Conservation (phyloP, 2,329 filamentous ascomycete species). For the Pseudocercospora crystallina region DNA sequence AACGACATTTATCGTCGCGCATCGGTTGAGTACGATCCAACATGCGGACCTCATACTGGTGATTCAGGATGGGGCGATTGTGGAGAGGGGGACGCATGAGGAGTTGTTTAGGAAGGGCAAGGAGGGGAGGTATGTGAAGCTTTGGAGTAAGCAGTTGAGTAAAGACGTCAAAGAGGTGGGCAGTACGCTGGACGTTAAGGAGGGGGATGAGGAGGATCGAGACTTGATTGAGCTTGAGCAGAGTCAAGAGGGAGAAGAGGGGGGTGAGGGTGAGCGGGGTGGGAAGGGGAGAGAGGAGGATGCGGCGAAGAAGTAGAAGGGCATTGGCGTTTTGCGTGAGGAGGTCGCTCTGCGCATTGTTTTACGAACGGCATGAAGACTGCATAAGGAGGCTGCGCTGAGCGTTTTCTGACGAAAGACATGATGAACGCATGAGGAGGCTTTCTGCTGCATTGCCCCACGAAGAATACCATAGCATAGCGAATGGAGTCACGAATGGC, state of each 20-base stretch:
- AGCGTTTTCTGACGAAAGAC: no score
- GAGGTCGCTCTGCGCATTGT: no score
- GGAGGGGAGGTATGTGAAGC: conserved; percentile 34
- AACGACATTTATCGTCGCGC: conserved; percentile 77
- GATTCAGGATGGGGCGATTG: conserved; percentile 66
- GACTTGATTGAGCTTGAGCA: conserved; percentile 10
- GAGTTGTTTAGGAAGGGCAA: conserved; percentile 55
- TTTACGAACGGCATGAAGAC: no score
- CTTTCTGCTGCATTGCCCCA: no score
- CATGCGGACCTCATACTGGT: conserved; percentile 79
- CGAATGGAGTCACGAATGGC: no score
- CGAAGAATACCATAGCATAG: no score
- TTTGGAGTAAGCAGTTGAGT: conserved; percentile 37
- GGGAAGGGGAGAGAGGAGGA: no score
- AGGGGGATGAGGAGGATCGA: conserved; percentile 16
- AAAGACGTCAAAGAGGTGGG: conserved; percentile 26
- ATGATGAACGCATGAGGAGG: no score
- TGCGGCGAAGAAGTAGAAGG: no score
- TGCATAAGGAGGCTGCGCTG: no score
- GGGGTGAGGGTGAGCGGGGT: neutral
- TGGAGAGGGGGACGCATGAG: conserved; percentile 75
- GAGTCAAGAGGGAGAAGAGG: neutral
- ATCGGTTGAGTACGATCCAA: conserved; percentile 72
- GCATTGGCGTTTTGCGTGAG: no score
- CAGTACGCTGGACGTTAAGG: conserved; percentile 13